A percentile compares a stretch with the other conserved stretches of the same genome.
phyloP scores from a whole-genome alignment of 202 grass and related monocot genomes.

The Eragrostis tef region DNA sequence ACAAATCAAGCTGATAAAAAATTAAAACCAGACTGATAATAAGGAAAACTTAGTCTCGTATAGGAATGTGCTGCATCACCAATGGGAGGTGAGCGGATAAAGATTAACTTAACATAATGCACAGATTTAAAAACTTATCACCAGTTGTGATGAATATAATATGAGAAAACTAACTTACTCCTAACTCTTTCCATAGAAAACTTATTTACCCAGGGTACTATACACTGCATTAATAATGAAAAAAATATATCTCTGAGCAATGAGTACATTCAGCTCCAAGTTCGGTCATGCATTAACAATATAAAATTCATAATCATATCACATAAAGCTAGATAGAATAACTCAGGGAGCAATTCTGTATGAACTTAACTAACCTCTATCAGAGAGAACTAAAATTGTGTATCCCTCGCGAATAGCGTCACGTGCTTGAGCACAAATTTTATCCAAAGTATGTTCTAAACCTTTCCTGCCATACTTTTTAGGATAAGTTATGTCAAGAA shows the following conservation, averaged over 20 bases:
- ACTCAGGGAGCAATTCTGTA: conserved; percentile 9
- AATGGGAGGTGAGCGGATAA: not conserved
- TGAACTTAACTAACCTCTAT: conserved; percentile 70
- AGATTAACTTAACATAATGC: not conserved
- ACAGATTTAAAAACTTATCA: conserved; percentile 8
- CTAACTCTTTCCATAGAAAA: not conserved
- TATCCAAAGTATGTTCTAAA: conserved; percentile 71
- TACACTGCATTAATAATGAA: conserved; percentile 5
- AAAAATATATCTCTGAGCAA: not conserved
- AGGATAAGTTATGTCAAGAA: conserved; percentile 84
- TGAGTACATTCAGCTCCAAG: not conserved
- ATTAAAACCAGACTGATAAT: not conserved
- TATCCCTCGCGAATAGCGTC: conserved; percentile 71
- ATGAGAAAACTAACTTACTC: not conserved
- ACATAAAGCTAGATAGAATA: conserved; percentile 17
- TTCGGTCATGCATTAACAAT: not conserved
- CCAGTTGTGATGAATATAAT: not conserved
- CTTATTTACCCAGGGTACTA: not conserved
- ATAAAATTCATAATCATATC: conserved; percentile 3
- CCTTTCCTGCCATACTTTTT: conserved; percentile 62
- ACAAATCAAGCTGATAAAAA: not conserved
- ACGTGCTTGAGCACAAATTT: conserved; percentile 66
- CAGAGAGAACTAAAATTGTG: conserved; percentile 75
- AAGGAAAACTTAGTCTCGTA: conserved; percentile 2
- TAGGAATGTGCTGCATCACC: not conserved